A percentile compares a stretch with the other conserved stretches of the same genome.
phyloP scores from a whole-genome alignment of 2,329 filamentous ascomycete genomes.

The Shiraia bambusicola region DNA sequence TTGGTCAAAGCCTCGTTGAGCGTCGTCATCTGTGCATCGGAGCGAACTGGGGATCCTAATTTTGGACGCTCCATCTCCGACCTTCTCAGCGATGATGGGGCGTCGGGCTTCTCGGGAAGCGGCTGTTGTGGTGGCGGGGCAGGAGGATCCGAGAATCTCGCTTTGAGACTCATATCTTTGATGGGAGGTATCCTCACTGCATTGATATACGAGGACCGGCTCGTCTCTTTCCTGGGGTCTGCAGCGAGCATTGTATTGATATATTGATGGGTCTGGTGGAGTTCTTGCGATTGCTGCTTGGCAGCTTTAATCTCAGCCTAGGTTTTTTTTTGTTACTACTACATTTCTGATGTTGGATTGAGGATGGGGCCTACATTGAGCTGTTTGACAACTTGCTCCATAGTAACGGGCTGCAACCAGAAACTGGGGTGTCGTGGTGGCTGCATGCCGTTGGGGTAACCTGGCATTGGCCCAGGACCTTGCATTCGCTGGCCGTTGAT shows the following conservation, averaged over 20 bases:
- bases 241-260: constrained; percentile 74
- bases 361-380: constrained; percentile 65
- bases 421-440: constrained; percentile 78
- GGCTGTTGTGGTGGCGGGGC: constrained; percentile 92
- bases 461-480: constrained; percentile 57
- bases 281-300: constrained; percentile 81
- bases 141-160: constrained; percentile 87
- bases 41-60: constrained; percentile 60
- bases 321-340: constrained; percentile 22
- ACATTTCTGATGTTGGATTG: constrained; percentile 13
- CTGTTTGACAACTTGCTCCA: constrained; percentile 90
- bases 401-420: constrained; percentile 85
- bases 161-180: constrained; percentile 68
- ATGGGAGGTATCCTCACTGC: constrained; percentile 48
- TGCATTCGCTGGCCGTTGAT: constrained; percentile 65
- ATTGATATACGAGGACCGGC: constrained; percentile 48
- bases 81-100: constrained; percentile 67
- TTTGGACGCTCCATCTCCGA: constrained; percentile 74
- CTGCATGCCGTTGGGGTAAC: constrained; percentile 59
- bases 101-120: constrained; percentile 88
- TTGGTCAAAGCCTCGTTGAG: constrained; percentile 81
- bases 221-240: constrained; percentile 59
- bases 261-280: constrained; percentile 79
- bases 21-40: constrained; percentile 74
- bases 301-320: constrained; percentile 90